A percentile compares a stretch with the other conserved stretches of the same genome.
Evolutionary conservation across 108 stramenopile species (phyloP).

Genomic region (Skeletonema menzelii): DNA sequence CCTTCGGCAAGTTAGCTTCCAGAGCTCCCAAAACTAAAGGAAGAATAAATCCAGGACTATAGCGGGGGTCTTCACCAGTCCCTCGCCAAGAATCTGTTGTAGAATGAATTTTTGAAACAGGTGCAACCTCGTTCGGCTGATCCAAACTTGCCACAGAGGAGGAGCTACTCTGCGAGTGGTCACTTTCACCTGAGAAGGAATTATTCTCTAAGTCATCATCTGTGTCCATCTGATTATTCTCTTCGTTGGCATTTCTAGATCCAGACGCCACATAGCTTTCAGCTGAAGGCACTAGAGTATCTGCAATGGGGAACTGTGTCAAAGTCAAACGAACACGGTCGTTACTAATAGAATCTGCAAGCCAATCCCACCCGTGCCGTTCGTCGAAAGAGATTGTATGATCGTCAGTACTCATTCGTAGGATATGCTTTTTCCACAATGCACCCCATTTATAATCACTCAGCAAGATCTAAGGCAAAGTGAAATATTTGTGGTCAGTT

Average conservation of each 20-base stretch:
- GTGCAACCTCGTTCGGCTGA: not conserved
- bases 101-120: not conserved
- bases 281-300: slow-evolving; percentile 28
- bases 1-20: slow-evolving; percentile 21
- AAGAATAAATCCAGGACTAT: slow-evolving; percentile 79
- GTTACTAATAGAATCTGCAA: slow-evolving; percentile 56
- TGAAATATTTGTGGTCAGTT: not conserved
- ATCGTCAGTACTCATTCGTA: not conserved
- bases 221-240: not conserved
- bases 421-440: not conserved
- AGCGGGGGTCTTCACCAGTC: slow-evolving; percentile 49
- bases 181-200: slow-evolving; percentile 14
- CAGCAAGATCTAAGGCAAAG: not conserved
- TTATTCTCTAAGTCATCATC: not conserved
- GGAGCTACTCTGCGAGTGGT: slow-evolving; percentile 4
- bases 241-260: not conserved
- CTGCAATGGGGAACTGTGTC: slow-evolving; percentile 56
- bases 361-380: slow-evolving; percentile 56
- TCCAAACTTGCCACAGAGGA: slow-evolving; percentile 3
- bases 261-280: slow-evolving; percentile 7
- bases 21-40: slow-evolving; percentile 55
- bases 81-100: slow-evolving; percentile 36
- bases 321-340: slow-evolving; percentile 58
- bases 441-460: slow-evolving; percentile 8
- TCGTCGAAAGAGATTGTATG: not conserved